Evolutionary conservation across 2,329 filamentous ascomycete genomes (phyloP).

Genomic region (Metarhizium humberi): DNA sequence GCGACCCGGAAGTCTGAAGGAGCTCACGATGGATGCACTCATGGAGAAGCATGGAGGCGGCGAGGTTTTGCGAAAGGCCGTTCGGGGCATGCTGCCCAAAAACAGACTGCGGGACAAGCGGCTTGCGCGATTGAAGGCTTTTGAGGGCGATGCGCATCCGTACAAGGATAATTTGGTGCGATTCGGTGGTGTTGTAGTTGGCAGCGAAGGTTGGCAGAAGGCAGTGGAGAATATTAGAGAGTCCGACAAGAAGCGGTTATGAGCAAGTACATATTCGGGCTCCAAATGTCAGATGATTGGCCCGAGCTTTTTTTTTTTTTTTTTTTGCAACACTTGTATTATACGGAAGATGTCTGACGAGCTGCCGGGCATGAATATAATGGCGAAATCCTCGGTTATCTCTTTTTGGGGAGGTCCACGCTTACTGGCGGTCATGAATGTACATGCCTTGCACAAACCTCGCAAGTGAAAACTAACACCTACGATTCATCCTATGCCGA

Average conservation of each 20-base stretch:
- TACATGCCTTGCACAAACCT: neutral
- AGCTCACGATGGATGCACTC: slow-evolving; percentile 89
- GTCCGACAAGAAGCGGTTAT: slow-evolving; percentile 41
- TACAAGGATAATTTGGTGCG: slow-evolving; percentile 81
- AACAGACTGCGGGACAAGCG: slow-evolving; percentile 84
- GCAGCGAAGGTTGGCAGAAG: slow-evolving; percentile 43
- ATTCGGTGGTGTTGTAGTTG: slow-evolving; percentile 53
- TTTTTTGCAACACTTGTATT: slow-evolving; percentile 22
- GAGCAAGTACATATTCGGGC: slow-evolving; percentile 10
- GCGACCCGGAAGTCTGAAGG: slow-evolving; percentile 74
- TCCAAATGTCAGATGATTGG: neutral
- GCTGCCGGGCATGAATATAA: neutral
- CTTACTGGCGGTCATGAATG: neutral
- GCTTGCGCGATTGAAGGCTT: slow-evolving; percentile 83
- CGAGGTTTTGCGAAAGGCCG: slow-evolving; percentile 84
- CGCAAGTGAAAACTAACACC: neutral
- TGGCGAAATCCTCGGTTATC: neutral
- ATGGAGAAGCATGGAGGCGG: slow-evolving; percentile 90
- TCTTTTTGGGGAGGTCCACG: neutral
- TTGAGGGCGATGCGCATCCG: slow-evolving; percentile 86
- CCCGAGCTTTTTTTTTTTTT: slow-evolving; percentile 11
- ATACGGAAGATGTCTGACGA: slow-evolving; percentile 10
- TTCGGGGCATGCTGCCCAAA: slow-evolving; percentile 96
- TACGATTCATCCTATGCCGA: neutral
- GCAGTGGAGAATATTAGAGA: slow-evolving; percentile 40